These are phyloP conservation scores for Aspergillus uvarum DNA, from an alignment of 2,329 filamentous ascomycete genomes.

Conservation along the genomic window DNA sequence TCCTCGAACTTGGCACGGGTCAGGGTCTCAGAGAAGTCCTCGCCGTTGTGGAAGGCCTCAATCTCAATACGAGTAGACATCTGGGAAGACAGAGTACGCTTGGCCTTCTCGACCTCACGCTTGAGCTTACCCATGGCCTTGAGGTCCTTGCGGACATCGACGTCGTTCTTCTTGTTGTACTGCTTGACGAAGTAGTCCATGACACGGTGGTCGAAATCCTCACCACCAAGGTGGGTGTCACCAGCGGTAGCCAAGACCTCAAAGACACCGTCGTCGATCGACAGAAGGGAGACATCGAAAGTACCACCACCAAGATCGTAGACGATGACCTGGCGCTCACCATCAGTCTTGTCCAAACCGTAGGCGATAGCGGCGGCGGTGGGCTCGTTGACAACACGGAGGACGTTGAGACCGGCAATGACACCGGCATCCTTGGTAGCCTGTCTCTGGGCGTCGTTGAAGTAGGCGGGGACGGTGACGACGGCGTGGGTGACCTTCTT, in stretches of 20 bases:
- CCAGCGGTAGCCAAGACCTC: conserved; percentile 92
- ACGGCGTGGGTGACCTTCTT: conserved; percentile 65
- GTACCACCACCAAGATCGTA: conserved; percentile 94
- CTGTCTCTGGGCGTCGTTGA: conserved; percentile 97
- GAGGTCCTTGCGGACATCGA: conserved; percentile 88
- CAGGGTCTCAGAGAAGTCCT: conserved; percentile 97
- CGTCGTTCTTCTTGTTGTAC: conserved; percentile 97
- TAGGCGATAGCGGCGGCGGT: conserved; percentile 95
- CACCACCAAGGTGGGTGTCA: conserved; percentile 97
- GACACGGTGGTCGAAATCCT: conserved; percentile 97
- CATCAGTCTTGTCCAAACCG: conserved; percentile 81
- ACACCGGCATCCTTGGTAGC: conserved; percentile 92
- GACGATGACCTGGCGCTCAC: conserved; percentile 85
- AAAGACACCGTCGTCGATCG: conserved; percentile 88
- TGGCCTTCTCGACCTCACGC: conserved; percentile 99
- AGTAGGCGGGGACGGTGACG: conserved; percentile 94
- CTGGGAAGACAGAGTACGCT: conserved; percentile 93
- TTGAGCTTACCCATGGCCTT: conserved; percentile 99
- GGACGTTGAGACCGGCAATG: conserved; percentile 90
- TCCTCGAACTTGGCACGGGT: conserved; percentile 99
- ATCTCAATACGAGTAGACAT: conserved; percentile 95
- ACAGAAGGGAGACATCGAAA: conserved; percentile 90
- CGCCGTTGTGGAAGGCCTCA: conserved; percentile 92
- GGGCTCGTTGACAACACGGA: conserved; percentile 95
- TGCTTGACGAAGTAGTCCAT: conserved; percentile 95